phyloP scores from a whole-genome alignment of 139 green algal genomes.

The Zygnema circumcarinatum region DNA sequence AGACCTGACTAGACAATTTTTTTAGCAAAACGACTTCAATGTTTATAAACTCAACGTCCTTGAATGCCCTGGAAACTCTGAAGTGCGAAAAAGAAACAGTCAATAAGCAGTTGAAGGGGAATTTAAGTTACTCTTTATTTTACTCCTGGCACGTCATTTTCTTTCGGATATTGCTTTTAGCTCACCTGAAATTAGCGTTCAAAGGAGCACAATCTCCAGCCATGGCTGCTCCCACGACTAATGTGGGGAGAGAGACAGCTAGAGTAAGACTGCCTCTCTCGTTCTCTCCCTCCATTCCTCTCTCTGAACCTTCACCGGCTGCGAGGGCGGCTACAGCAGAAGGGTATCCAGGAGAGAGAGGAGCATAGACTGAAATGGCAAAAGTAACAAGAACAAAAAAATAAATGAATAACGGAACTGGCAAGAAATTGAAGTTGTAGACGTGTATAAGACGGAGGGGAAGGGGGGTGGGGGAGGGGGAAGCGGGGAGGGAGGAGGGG shows the following conservation, averaged over 20 bases:
- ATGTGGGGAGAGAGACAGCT: not conserved
- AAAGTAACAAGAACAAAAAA: too few species aligned
- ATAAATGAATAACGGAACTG: too few species aligned
- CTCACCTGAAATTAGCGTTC: constrained; percentile 17
- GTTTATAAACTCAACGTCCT: too few species aligned
- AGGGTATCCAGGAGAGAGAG: not conserved
- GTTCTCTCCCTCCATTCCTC: not conserved
- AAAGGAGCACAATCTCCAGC: constrained; percentile 16
- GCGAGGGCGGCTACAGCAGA: not conserved
- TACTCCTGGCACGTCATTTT: too few species aligned
- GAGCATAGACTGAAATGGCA: not conserved
- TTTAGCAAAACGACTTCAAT: too few species aligned
- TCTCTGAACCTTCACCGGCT: not conserved
- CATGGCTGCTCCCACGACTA: not conserved
- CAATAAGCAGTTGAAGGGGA: too few species aligned
- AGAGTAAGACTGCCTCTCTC: too few species aligned
- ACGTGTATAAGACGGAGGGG: not conserved
- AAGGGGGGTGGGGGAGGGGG: not conserved
- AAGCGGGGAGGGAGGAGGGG: not conserved
- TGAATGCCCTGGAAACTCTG: too few species aligned
- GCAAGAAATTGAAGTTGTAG: not conserved
- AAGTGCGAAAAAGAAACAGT: too few species aligned
- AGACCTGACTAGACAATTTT: too few species aligned
- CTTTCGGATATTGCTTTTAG: not conserved
- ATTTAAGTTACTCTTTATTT: too few species aligned